Evolutionary conservation across 2,329 filamentous ascomycete genomes (phyloP).

Genomic region (Fusarium sp.): DNA sequence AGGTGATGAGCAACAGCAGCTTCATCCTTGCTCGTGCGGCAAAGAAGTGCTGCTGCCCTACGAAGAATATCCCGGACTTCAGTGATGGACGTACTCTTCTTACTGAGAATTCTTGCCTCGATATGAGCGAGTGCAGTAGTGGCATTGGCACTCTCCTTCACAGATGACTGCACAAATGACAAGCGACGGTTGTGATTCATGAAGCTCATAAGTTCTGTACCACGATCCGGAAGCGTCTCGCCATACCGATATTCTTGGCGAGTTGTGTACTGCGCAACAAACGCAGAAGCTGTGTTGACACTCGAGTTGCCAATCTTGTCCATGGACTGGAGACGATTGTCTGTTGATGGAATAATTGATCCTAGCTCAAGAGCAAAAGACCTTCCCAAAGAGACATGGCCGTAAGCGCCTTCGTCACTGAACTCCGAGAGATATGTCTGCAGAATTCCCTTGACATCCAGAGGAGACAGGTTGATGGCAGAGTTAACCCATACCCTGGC

Average conservation of each 20-base stretch:
- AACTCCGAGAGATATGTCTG: conserved; percentile 97
- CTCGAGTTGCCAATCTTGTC: conserved; percentile 77
- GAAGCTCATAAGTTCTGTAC: conserved; percentile 71
- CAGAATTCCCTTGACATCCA: conserved; percentile 93
- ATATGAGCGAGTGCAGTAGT: conserved; percentile 77
- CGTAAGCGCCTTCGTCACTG: conserved; percentile 89
- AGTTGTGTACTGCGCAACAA: conserved; percentile 96
- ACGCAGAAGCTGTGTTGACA: conserved; percentile 94
- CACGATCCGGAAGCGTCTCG: conserved; percentile 76
- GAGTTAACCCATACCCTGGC: conserved; percentile 83
- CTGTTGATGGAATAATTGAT: conserved; percentile 83
- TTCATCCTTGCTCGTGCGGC: conserved; percentile 78
- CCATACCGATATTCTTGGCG: conserved; percentile 95
- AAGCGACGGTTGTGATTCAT: conserved; percentile 65
- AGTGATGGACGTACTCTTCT: conserved; percentile 74
- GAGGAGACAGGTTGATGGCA: conserved; percentile 84
- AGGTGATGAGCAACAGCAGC: conserved; percentile 85
- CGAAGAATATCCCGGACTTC: conserved; percentile 86
- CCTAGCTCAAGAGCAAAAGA: conserved; percentile 97
- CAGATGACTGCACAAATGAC: conserved; percentile 62
- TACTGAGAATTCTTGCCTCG: conserved; percentile 74
- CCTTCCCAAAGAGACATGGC: conserved; percentile 89
- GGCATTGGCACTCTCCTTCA: conserved; percentile 66
- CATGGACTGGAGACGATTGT: conserved; percentile 86
- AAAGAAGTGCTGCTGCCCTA: conserved; percentile 86